Evolutionary conservation across 1,139 yeast species (phyloP), one percentile per base, ranked within the genome.

Genomic region (Hanseniaspora sp.): DNA sequence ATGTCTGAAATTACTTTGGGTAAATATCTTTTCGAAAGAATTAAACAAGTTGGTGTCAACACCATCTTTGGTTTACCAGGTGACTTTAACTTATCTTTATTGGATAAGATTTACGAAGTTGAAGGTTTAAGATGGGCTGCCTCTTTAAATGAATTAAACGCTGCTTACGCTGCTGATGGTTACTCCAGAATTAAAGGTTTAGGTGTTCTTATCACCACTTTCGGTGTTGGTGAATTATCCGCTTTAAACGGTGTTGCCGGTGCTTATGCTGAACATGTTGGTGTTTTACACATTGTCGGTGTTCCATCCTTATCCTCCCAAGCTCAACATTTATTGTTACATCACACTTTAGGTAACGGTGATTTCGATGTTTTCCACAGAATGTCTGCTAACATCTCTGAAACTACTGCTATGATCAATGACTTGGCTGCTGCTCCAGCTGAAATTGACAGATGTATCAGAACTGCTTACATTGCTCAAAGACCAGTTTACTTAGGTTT

Each of bases 181-280:
- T 82, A 82, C 69, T 77, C 85, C 49, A 71, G 86, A 64, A 72
- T 81, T 58, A 80, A 79, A 66, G 78, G 82, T n/a, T 69, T 80
- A 64, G 76, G 78, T 53, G 77, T 80, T 59, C 60, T 81, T 56
- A 72, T 81, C 59, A 82, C 87, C 59, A 82, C 87, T 17, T 84
- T 74, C 68, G 95, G 95, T 55, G 95, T 87, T 52, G 95, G 95
- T 57, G 95, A 86, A 69, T 75, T 86, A 57, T 80, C 86, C 55
- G 95, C 95, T 12, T 68, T 86, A 59, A 87, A 86, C 69, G 96
- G 95, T 53, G 74, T 85, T 58, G 79, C 90, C 49, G 95, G 95
- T 58, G 80, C 95, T 8, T 83, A 76, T 69, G 83, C 92, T 48
- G 95, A 86, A 67, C 81, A 76, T 64, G 80, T 79, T 38, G 95